Percentiles rank a stretch among this genome's conserved stretches.
Evolutionary conservation across 108 stramenopile genomes (phyloP).

Genomic region (Cyclostephanos invisitatus): DNA sequence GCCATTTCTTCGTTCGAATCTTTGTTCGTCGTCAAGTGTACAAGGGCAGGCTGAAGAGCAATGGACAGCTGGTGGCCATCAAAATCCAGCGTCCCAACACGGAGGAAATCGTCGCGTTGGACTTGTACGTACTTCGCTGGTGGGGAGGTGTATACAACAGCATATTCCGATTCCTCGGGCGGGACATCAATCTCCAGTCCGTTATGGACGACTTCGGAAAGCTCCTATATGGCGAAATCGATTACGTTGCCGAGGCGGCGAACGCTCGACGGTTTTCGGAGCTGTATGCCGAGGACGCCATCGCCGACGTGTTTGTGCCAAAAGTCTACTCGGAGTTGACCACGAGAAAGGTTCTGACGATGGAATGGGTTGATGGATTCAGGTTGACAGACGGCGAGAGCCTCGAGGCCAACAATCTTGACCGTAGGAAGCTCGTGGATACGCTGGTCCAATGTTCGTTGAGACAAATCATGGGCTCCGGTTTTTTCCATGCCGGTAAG

Average conservation of each 20-base stretch:
- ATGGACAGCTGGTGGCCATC: slow-evolving; percentile 88
- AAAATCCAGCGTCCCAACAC: slow-evolving; percentile 96
- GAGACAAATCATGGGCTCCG: slow-evolving; percentile 94
- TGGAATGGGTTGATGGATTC: slow-evolving; percentile 97
- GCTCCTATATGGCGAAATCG: slow-evolving; percentile 94
- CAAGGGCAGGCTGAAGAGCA: slow-evolving; percentile 86
- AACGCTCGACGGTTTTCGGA: slow-evolving; percentile 95
- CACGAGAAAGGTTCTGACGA: slow-evolving; percentile 89
- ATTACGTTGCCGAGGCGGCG: slow-evolving; percentile 95
- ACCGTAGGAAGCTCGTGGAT: slow-evolving; percentile 84
- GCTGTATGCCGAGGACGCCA: slow-evolving; percentile 80
- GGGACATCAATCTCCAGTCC: slow-evolving; percentile 87
- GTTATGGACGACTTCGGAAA: slow-evolving; percentile 97
- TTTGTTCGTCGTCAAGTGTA: slow-evolving; percentile 90
- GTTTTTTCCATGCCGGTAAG: slow-evolving; percentile 69
- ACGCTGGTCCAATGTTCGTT: slow-evolving; percentile 92
- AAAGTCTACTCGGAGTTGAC: slow-evolving; percentile 91
- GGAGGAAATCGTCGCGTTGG: slow-evolving; percentile 92
- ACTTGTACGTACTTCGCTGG: slow-evolving; percentile 93
- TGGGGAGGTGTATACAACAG: slow-evolving; percentile 89
- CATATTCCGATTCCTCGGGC: slow-evolving; percentile 67
- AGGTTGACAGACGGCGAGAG: slow-evolving; percentile 79
- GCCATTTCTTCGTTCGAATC: slow-evolving; percentile 41
- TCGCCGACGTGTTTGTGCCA: slow-evolving; percentile 89
- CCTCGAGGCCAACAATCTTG: slow-evolving; percentile 71